Percentiles rank a stretch among this genome's conserved stretches.
Evolutionary conservation across 129 eudicot genomes (phyloP).

Genomic region (sunflower (Helianthus annuus)): HanXRQr2.0-SUNRISE NC_035442.2:135113277-135113776

Average conservation of each 20-base stretch:
- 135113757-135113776: too few species aligned
- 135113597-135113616: not conserved
- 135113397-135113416: slow-evolving; percentile 31
- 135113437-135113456: slow-evolving; percentile 28
- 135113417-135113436: slow-evolving; percentile 29
- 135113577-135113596: not conserved
- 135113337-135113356: slow-evolving; percentile 33
- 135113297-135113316: slow-evolving; percentile 36
- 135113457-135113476: slow-evolving; percentile 38
- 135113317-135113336: slow-evolving; percentile 37
- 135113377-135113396: slow-evolving; percentile 37
- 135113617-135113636: not conserved
- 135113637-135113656: not conserved
- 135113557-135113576: not conserved
- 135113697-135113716: not conserved
- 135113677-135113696: not conserved
- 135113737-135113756: too few species aligned
- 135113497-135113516: slow-evolving; percentile 40
- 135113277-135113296: slow-evolving; percentile 34
- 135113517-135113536: slow-evolving; percentile 12
- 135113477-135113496: slow-evolving; percentile 67
- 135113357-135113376: slow-evolving; percentile 31
- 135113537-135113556: not conserved
- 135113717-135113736: not conserved
- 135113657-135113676: not conserved